These are phyloP conservation scores for Trichoderma afroharzianum DNA, from an alignment of 2,329 filamentous ascomycete species.

Conservation along the genomic window DNA sequence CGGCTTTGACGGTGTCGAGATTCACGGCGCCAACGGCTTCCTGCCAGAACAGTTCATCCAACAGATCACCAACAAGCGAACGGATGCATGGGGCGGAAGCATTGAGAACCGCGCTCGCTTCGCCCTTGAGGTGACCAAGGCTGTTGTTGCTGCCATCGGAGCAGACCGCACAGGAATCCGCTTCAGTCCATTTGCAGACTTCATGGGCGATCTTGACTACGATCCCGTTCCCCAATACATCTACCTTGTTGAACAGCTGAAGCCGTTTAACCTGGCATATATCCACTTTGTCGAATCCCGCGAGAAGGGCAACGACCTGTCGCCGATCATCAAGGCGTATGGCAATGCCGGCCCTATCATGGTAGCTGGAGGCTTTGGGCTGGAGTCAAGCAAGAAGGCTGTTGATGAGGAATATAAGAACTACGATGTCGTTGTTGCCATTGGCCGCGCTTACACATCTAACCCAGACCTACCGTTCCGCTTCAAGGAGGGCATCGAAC, in stretches of 20 bases:
- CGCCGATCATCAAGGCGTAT: constrained; percentile 1
- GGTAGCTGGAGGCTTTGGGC: background rate
- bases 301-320: background rate
- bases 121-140: constrained; percentile 46
- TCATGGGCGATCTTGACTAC: background rate
- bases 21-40: constrained; percentile 56
- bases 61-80: constrained; percentile 47
- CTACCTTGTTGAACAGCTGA: constrained; percentile 9
- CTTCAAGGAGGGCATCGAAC: background rate
- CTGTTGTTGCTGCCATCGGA: constrained; percentile 42
- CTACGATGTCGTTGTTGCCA: constrained; percentile 2
- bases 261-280: constrained; percentile 2
- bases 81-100: constrained; percentile 52
- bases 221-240: background rate
- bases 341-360: background rate
- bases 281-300: constrained; percentile 4
- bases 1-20: constrained; percentile 69
- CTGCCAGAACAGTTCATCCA: constrained; percentile 62
- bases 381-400: constrained; percentile 6
- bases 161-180: constrained; percentile 51
- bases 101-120: constrained; percentile 52
- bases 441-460: constrained; percentile 9
- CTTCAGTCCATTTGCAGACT: constrained; percentile 49
- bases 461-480: constrained; percentile 11
- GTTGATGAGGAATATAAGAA: constrained; percentile 5